Conservation (phyloP, 2,329 filamentous ascomycete genomes). For the Colletotrichum tropicale region DNA sequence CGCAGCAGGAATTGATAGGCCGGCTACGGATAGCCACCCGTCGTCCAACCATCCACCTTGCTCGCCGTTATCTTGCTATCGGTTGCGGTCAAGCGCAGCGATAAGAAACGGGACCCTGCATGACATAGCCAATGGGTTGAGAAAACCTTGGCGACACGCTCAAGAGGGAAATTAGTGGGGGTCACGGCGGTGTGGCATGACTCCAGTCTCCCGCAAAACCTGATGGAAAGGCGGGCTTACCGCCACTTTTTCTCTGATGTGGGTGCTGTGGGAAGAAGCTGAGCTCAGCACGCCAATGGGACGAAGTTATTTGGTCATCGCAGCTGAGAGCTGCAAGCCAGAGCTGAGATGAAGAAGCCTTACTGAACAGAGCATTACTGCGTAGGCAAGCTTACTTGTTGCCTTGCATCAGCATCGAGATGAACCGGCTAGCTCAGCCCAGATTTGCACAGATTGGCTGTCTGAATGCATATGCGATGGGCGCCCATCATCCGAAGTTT, state of each 20-base stretch:
- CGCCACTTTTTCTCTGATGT: background rate
- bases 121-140: conserved; percentile 14
- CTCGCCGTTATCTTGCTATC: conserved; percentile 15
- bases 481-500: background rate
- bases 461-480: background rate
- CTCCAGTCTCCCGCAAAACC: conserved; percentile 1
- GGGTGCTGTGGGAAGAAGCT: background rate
- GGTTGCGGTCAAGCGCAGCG: background rate
- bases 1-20: conserved; percentile 7
- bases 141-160: background rate
- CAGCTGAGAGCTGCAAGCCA: background rate
- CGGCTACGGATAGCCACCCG: background rate
- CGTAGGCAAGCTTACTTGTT: background rate
- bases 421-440: background rate
- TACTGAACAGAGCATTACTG: background rate
- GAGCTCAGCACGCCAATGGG: conserved; percentile 2
- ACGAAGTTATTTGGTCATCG: conserved; percentile 1
- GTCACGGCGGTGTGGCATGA: background rate
- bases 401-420: conserved; percentile 2
- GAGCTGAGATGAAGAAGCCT: background rate
- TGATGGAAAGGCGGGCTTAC: conserved; percentile 6
- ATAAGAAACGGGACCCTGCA: conserved; percentile 17
- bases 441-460: background rate
- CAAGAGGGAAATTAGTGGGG: conserved; percentile 5
- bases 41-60: background rate